Evolutionary conservation across 495 filamentous ascomycete species (phyloP), one percentile per base, ranked within the genome.

Genomic region (Stereocaulon alpinum): DNA sequence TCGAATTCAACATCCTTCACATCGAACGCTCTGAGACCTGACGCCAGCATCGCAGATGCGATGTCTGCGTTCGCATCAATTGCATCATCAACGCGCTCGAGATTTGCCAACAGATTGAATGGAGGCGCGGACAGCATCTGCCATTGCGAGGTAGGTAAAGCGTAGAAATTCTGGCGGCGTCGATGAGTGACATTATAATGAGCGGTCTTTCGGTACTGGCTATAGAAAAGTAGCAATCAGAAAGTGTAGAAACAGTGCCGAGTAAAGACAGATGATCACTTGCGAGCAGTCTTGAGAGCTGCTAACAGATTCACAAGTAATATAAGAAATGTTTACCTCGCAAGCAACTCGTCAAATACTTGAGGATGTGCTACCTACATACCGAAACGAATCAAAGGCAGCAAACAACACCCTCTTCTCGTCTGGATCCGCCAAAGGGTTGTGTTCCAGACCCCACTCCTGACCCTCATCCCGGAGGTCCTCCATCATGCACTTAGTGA

Each of bases 31-130:
- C 78, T 67, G 1, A 92, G 73, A 6, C 86, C 87, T 0, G 73
- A 72, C 6, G 76, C 71, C 24, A 93, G 78, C 53, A 98, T 96
- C 2, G 76, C 79, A 42, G 86, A 81, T 17, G 90, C 84, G 15
- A 98, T 80, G 40, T 91, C 84, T 14, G 91, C 87, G 69, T 98
- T 95, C 50, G 76, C 71, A 61, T 96, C 91, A 56, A 98, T 95
- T 22, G 90, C 90, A 60, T 88, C 84, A 67, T 97, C 94, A 17
- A 95, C 80, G 30, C 76, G 76, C 58, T 83, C 80, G 37, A 98
- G 80, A 7, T 82, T 87, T 20, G 88, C 78, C 12, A 95, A 75
- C 55, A 91, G 82, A 51, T 83, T 87, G 74, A 96, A 93, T 2
- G 91, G 92, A 1, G 86, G 82, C 37, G 79, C 77, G 0, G 88